Conservation (phyloP, 2,329 filamentous ascomycete species). For the Phaeosphaeriaceae sp. region DNA sequence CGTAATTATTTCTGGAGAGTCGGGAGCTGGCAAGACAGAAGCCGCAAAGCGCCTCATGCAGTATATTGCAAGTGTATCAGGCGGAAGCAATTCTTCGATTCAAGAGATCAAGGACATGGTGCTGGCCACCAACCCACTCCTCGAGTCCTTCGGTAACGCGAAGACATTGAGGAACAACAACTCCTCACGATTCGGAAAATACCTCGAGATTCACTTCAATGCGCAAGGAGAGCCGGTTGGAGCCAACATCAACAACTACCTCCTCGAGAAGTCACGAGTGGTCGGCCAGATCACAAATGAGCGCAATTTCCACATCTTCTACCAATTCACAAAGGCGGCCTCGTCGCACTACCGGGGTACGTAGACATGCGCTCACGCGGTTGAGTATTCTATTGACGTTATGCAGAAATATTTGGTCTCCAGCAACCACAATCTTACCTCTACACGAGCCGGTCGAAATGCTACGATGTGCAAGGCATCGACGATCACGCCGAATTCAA, state of each 20-base stretch:
- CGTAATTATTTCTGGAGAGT: constrained; percentile 98
- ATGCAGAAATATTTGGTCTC: constrained; percentile 78
- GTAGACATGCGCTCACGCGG: constrained; percentile 1
- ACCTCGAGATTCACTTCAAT: constrained; percentile 97
- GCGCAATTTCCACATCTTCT: constrained; percentile 99
- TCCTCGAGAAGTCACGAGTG: constrained; percentile 93
- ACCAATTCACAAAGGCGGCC: constrained; percentile 96
- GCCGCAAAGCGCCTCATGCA: constrained; percentile 99
- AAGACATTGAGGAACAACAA: constrained; percentile 99
- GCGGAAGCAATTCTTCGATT: constrained; percentile 83
- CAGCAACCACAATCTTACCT: constrained; percentile 91
- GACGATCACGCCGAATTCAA: constrained; percentile 89
- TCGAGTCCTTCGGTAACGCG: constrained; percentile 97
- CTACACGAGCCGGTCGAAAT: constrained; percentile 94
- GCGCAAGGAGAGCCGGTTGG: constrained; percentile 88
- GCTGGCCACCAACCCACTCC: constrained; percentile 92
- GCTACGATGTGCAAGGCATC: constrained; percentile 91
- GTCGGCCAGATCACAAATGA: constrained; percentile 95
- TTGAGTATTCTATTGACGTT: constrained; percentile 16
- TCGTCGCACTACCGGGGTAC: constrained; percentile 78
- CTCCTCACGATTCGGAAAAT: constrained; percentile 97
- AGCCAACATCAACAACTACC: constrained; percentile 97
- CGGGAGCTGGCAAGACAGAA: constrained; percentile 97
- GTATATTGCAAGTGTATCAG: constrained; percentile 97
- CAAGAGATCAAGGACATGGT: constrained; percentile 99